A percentile compares a stretch with the other conserved stretches of the same genome.
These are phyloP conservation scores for Tulasnella sp. DNA, from an alignment of 768 basidiomycete genomes.

Conservation along the genomic window DNA sequence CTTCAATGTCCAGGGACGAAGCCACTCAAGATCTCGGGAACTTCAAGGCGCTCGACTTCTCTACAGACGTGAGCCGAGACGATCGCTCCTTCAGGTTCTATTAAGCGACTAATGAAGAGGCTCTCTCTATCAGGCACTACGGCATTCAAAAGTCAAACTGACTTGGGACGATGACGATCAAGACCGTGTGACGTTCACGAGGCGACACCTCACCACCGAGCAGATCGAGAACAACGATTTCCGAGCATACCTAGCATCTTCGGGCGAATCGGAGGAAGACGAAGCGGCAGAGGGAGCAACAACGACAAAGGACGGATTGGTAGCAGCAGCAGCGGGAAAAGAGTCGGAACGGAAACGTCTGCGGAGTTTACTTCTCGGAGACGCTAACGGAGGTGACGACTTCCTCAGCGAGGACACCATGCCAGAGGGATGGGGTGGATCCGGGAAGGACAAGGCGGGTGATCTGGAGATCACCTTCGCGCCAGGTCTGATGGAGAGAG, in stretches of 20 bases:
- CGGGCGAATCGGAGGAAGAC: constrained; percentile 46
- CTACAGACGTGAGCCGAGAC: constrained; percentile 63
- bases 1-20: constrained; percentile 51
- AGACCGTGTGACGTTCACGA: constrained; percentile 67
- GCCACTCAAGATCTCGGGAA: constrained; percentile 50
- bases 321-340: constrained; percentile 18
- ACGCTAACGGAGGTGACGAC: constrained; percentile 33
- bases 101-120: neutral
- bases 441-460: constrained; percentile 37
- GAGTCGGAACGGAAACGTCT: constrained; percentile 27
- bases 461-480: constrained; percentile 96
- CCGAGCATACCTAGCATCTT: constrained; percentile 61
- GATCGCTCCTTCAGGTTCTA: neutral
- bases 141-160: constrained; percentile 94
- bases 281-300: constrained; percentile 31
- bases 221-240: constrained; percentile 92
- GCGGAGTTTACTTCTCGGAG: constrained; percentile 62
- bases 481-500: constrained; percentile 53
- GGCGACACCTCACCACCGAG: constrained; percentile 63
- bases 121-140: constrained; percentile 57
- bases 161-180: constrained; percentile 99
- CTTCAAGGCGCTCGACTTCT: constrained; percentile 77
- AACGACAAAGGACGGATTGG: constrained; percentile 29
- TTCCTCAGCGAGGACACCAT: constrained; percentile 34
- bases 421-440: constrained; percentile 74